Conservation (phyloP, 225 moss, liverwort and hornwort species). For the Lunularia cruciata region DNA sequence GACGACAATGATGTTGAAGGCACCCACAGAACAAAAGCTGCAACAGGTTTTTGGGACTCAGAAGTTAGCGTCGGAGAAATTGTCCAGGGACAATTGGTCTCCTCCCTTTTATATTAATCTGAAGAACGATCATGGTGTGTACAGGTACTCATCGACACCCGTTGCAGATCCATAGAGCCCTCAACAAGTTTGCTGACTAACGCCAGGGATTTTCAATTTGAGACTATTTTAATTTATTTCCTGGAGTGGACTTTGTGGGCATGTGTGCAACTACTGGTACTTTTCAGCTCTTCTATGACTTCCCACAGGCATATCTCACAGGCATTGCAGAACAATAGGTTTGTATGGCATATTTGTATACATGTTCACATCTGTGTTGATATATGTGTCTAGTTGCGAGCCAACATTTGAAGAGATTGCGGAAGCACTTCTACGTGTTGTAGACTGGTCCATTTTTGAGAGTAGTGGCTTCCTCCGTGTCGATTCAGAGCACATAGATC, state of each 20-base stretch:
- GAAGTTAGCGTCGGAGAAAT: conserved; percentile 43
- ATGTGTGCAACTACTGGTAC: too few relatives aligned
- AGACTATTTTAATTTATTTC: too few relatives aligned
- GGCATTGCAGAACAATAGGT: too few relatives aligned
- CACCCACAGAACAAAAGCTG: conserved; percentile 39
- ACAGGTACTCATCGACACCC: conserved; percentile 58
- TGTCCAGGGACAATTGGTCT: conserved; percentile 52
- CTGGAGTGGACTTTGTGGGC: too few relatives aligned
- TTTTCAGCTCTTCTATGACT: too few relatives aligned
- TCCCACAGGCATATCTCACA: too few relatives aligned
- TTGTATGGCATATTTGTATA: too few relatives aligned
- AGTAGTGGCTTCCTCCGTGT: conserved; percentile 60
- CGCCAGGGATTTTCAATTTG: too few relatives aligned
- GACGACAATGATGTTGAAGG: conserved; percentile 25
- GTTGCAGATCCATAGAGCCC: neutral
- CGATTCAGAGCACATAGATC: conserved; percentile 57
- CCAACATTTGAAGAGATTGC: conserved; percentile 73
- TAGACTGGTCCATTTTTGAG: conserved; percentile 66
- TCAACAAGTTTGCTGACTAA: neutral
- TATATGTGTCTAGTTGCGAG: conserved; percentile 40
- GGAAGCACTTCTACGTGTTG: conserved; percentile 45
- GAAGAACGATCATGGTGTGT: conserved; percentile 60
- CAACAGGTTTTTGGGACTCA: conserved; percentile 50
- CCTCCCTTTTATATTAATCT: conserved; percentile 62
- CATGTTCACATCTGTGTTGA: too few relatives aligned